Conservation (phyloP, 352 stramenopile species). For the Globisporangium echinulatum region DNA sequence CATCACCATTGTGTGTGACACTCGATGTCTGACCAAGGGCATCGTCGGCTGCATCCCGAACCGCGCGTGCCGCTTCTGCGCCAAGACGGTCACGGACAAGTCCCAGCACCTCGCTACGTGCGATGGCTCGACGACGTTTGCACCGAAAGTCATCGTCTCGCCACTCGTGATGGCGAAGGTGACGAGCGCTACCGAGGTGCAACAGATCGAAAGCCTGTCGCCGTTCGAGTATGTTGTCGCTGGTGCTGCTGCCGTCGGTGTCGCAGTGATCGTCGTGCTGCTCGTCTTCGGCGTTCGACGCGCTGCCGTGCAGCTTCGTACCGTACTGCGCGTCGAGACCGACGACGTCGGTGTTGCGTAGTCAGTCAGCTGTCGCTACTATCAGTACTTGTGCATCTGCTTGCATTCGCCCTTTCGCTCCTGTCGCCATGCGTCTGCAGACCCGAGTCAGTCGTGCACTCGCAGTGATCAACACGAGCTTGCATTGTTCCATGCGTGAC, state of each 20-base stretch:
- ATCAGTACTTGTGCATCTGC: background rate
- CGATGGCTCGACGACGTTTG: background rate
- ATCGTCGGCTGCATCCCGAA: conserved; percentile 16
- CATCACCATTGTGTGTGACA: conserved; percentile 10
- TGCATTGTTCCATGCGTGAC: background rate
- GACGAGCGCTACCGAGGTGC: too few species aligned
- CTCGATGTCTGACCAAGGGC: conserved; percentile 14
- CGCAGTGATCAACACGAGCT: background rate
- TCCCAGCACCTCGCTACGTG: conserved; percentile 13
- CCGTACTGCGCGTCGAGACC: background rate
- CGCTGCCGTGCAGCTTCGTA: background rate
- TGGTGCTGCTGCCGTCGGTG: conserved; percentile 8
- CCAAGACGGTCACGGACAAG: conserved; percentile 12
- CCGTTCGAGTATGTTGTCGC: conserved; percentile 1
- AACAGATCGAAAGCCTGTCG: background rate
- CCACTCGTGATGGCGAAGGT: too few species aligned
- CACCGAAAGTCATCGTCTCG: background rate
- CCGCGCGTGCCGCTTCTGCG: conserved; percentile 17
- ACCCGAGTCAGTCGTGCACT: background rate
- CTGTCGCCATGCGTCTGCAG: background rate
- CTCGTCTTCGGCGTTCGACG: conserved; percentile 2
- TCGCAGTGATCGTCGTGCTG: conserved; percentile 11
- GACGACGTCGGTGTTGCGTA: background rate
- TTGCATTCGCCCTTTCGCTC: background rate
- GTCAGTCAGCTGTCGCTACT: background rate